A percentile compares a stretch with the other conserved stretches of the same genome.
phyloP scores from a whole-genome alignment of 345 rosid species.

The Rubroshorea leprosula region DNA sequence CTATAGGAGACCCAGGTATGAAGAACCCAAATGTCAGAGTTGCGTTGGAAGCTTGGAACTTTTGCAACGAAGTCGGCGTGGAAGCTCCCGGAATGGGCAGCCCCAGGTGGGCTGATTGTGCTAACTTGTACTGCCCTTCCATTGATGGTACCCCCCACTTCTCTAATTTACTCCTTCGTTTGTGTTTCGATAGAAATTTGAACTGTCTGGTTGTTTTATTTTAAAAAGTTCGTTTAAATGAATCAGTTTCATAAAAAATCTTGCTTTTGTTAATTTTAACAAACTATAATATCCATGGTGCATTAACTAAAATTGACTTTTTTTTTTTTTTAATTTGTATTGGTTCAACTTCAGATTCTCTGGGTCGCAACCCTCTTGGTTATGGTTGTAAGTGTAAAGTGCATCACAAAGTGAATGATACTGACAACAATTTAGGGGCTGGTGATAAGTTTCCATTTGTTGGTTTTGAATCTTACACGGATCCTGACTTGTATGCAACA shows the following conservation, averaged over 20 bases:
- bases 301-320: too few relatives aligned
- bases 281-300: background rate
- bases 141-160: constrained; percentile 29
- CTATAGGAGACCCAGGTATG: constrained; percentile 42
- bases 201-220: too few relatives aligned
- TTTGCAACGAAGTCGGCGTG: constrained; percentile 59
- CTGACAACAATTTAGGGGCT: constrained; percentile 46
- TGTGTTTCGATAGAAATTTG: too few relatives aligned
- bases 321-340: too few relatives aligned
- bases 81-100: constrained; percentile 55
- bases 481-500: constrained; percentile 41
- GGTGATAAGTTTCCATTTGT: background rate
- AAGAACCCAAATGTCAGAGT: constrained; percentile 39
- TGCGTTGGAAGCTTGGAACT: constrained; percentile 61
- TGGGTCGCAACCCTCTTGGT: background rate
- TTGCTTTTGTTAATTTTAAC: too few relatives aligned
- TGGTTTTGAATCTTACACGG: constrained; percentile 11
- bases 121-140: background rate
- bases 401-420: constrained; percentile 15
- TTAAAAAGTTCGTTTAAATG: too few relatives aligned
- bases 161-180: constrained; percentile 9
- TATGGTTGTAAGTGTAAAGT: background rate
- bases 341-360: background rate
- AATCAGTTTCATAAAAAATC: too few relatives aligned
- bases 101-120: constrained; percentile 67